phyloP scores from a whole-genome alignment of 1,139 yeast genomes.

The Suhomyces guaymorum region DNA sequence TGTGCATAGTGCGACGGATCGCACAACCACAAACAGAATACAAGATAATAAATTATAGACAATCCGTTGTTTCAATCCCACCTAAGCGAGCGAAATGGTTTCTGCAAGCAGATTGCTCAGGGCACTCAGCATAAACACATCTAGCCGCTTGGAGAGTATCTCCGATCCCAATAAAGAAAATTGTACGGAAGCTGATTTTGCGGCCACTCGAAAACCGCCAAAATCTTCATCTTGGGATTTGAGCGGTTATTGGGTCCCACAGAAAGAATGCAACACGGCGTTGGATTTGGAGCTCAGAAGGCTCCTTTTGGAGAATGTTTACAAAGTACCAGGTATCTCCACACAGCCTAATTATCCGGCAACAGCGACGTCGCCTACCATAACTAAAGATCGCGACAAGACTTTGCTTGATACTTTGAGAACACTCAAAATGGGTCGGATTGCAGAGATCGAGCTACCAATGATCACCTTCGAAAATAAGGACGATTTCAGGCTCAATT shows the following conservation, averaged over 20 bases:
- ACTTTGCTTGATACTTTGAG: background rate
- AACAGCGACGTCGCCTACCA: background rate
- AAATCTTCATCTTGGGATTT: background rate
- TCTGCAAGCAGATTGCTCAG: background rate
- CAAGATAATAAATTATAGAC: too few relatives aligned
- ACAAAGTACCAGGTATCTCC: slow-evolving; percentile 4
- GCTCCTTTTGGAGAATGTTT: slow-evolving; percentile 11
- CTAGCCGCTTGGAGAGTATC: too few relatives aligned
- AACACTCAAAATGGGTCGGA: background rate
- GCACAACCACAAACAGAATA: slow-evolving; percentile 1
- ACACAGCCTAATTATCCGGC: background rate
- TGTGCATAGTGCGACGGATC: slow-evolving; percentile 5
- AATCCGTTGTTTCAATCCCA: too few relatives aligned
- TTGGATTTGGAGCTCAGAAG: slow-evolving; percentile 13
- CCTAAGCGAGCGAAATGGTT: too few relatives aligned
- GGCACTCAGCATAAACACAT: background rate
- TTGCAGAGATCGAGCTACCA: slow-evolving; percentile 4
- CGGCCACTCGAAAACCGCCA: background rate
- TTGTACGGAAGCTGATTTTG: background rate
- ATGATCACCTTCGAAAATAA: slow-evolving; percentile 1
- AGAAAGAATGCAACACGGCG: background rate
- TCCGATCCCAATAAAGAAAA: background rate
- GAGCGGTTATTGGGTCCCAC: background rate
- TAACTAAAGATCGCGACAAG: background rate
- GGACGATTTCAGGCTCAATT: slow-evolving; percentile 11